Base-by-base conservation (phyloP, 768 basidiomycete genomes). In the Agrocybe praecox region DNA sequence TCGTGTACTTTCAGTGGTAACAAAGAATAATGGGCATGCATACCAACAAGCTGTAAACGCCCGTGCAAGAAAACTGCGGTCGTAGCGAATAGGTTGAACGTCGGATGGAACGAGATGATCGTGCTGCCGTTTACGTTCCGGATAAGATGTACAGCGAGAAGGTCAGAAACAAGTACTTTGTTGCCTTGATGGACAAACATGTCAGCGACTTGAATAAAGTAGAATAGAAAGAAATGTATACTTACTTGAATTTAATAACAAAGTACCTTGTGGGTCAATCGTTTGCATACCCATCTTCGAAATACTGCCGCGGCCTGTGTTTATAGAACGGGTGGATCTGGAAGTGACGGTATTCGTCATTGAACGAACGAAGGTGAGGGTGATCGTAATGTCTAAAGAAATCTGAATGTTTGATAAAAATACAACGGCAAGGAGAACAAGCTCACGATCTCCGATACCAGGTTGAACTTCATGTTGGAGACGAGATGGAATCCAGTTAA, bases 401-500 rank as follows among this genome's bases (percentile, higher is more conserved):
- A 29, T 29, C 26, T 4, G 5, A 29, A 29, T 4, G 26, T 5
- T 29, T 29, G 4, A 5, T 9, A 29, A 29, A 29, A 29, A 29
- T 4, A 9, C 26, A 9, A 29, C 9, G 26, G 26, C 26, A 9
- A 29, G 26, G 5, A 29, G 26, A 29, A 29, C 4, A n/a, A 36
- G 51, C 84, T 62, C 60, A 87, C 84, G 85, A 68, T 87, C 86
- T 62, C 83, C 79, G 45, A 69, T 33, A 7, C 70, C 68, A 17
- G 65, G 63, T 4, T 60, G 29, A 0, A 77, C 56, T 47, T 76
- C 79, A 60, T 86, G 85, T 59, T 85, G 80, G 50, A 81, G 88
- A 52, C 85, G 79, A 1, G 84, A 83, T 2, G 87, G 87, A 58
- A 87, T 89, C 85, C 85, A 86, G 57, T 83, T 86, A 2, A 85